These are phyloP conservation scores for Pseudogymnoascus sp. DNA, from an alignment of 2,329 filamentous ascomycete species.

Conservation along the genomic window DNA sequence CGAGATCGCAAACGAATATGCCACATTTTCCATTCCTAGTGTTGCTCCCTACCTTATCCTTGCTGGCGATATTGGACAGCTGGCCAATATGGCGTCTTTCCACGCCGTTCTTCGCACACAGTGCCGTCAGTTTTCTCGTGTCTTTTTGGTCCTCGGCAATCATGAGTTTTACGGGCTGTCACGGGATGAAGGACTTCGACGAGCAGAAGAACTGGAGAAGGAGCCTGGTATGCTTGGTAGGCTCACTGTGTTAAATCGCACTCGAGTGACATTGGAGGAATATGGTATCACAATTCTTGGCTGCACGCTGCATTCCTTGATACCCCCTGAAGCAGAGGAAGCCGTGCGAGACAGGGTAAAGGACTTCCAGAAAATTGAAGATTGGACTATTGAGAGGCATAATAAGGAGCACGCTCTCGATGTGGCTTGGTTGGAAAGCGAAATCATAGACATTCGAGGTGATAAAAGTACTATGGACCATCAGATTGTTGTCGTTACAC, in stretches of 20 bases:
- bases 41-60: constrained; percentile 38
- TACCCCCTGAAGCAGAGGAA: constrained; percentile 33
- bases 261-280: constrained; percentile 32
- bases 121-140: constrained; percentile 33
- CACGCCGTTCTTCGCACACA: constrained; percentile 36
- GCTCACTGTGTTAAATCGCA: constrained; percentile 38
- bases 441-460: constrained; percentile 25
- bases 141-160: constrained; percentile 45
- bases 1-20: constrained; percentile 38
- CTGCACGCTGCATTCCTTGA: constrained; percentile 48
- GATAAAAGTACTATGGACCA: constrained; percentile 15
- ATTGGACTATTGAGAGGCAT: constrained; percentile 43
- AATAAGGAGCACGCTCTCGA: constrained; percentile 41
- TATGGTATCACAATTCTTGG: constrained; percentile 44
- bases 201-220: constrained; percentile 31
- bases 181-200: constrained; percentile 31
- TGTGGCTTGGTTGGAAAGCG: constrained; percentile 39
- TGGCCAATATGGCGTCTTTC: constrained; percentile 39
- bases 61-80: constrained; percentile 42
- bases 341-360: constrained; percentile 38
- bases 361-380: constrained; percentile 46
- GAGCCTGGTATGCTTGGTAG: constrained; percentile 33
- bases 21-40: constrained; percentile 33
- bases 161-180: constrained; percentile 45
- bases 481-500: constrained; percentile 43